Evolutionary conservation across 2,329 filamentous ascomycete species (phyloP).

Genomic region (Fusarium sambucinum): DNA sequence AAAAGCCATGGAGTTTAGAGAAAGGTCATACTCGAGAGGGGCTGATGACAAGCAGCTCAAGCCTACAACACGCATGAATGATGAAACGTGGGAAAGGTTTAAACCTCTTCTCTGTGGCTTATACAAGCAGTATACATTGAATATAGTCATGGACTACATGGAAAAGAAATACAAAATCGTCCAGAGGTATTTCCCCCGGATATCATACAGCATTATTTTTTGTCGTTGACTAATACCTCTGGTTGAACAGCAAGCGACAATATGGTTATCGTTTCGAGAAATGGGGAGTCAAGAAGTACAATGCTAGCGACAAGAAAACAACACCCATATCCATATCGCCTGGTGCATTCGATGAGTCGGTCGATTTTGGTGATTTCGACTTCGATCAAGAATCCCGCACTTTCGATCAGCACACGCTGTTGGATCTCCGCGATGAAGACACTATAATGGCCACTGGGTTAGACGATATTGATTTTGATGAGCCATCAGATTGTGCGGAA

Average conservation of each 20-base stretch:
- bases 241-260: slow-evolving; percentile 47
- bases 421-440: neutral
- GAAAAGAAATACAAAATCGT: slow-evolving; percentile 27
- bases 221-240: slow-evolving; percentile 4
- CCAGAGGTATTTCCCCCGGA: slow-evolving; percentile 37
- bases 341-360: slow-evolving; percentile 13
- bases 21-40: slow-evolving; percentile 17
- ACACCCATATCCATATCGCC: slow-evolving; percentile 2
- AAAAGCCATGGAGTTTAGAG: slow-evolving; percentile 25
- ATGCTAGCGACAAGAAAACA: slow-evolving; percentile 33
- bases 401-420: slow-evolving; percentile 3
- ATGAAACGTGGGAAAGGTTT: slow-evolving; percentile 40
- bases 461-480: slow-evolving; percentile 23
- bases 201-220: neutral
- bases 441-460: neutral
- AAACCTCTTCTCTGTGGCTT: slow-evolving; percentile 39
- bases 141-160: slow-evolving; percentile 41
- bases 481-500: neutral
- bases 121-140: slow-evolving; percentile 41
- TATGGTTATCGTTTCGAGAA: slow-evolving; percentile 49
- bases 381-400: slow-evolving; percentile 4
- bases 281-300: slow-evolving; percentile 48
- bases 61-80: slow-evolving; percentile 43
- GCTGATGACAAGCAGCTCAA: slow-evolving; percentile 24
- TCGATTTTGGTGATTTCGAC: slow-evolving; percentile 9